Evolutionary conservation across 116 monocot genomes (phyloP).

Genomic region (Papilionanthe hybrid): DNA sequence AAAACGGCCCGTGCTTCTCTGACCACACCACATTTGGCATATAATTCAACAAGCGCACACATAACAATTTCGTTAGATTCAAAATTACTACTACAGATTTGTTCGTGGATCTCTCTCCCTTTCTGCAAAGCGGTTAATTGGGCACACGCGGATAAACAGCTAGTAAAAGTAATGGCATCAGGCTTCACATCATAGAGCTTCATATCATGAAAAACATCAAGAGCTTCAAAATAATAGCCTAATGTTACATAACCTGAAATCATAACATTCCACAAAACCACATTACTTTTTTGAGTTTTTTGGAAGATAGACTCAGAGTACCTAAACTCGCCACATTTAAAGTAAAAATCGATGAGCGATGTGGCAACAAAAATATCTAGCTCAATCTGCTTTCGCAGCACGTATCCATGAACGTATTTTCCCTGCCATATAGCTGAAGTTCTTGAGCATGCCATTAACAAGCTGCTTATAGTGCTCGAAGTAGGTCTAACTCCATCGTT

Average conservation of each 20-base stretch:
- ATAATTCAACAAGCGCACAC: constrained; percentile 61
- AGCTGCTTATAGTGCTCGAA: constrained; percentile 51
- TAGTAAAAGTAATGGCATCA: constrained; percentile 46
- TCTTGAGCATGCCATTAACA: constrained; percentile 50
- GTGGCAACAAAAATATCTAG: constrained; percentile 42
- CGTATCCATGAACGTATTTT: constrained; percentile 53
- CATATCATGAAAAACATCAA: constrained; percentile 38
- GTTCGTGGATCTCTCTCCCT: constrained; percentile 50
- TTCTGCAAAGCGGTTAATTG: constrained; percentile 57
- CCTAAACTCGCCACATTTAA: constrained; percentile 39
- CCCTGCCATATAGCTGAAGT: constrained; percentile 34
- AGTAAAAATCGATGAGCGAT: constrained; percentile 60
- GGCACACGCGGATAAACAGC: constrained; percentile 54
- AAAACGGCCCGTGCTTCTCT: constrained; percentile 42
- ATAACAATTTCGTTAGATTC: constrained; percentile 45
- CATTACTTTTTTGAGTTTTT: constrained; percentile 28
- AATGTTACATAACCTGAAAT: constrained; percentile 45
- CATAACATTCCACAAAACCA: constrained; percentile 69
- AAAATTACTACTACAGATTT: constrained; percentile 15
- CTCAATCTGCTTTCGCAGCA: constrained; percentile 33
- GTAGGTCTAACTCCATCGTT: constrained; percentile 37
- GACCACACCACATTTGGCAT: constrained; percentile 68
- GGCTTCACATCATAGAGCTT: constrained; percentile 23
- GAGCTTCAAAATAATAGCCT: constrained; percentile 37
- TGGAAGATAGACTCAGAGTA: constrained; percentile 37